A percentile compares a stretch with the other conserved stretches of the same genome.
These are phyloP conservation scores for Penicillium olsonii DNA, from an alignment of 2,329 filamentous ascomycete species.

Conservation along the genomic window DNA sequence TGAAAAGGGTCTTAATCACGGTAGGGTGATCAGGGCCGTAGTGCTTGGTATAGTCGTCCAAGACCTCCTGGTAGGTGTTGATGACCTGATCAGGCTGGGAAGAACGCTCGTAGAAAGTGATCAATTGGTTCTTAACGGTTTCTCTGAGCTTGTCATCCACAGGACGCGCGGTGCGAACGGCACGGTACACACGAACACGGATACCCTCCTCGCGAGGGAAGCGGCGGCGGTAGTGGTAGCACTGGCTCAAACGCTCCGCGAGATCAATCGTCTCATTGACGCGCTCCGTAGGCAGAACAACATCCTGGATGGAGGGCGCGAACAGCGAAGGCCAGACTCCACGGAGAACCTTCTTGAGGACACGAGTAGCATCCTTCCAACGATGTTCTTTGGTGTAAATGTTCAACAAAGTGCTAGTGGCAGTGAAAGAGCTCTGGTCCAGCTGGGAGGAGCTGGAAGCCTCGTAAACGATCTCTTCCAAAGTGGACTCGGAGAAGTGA, in stretches of 20 bases:
- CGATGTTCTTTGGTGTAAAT: conserved; percentile 50
- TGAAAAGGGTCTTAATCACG: conserved; percentile 41
- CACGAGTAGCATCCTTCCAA: conserved; percentile 49
- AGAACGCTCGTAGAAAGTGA: conserved; percentile 32
- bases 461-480: conserved; percentile 49
- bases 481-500: conserved; percentile 43
- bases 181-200: conserved; percentile 38
- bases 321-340: conserved; percentile 52
- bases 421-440: conserved; percentile 43
- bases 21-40: conserved; percentile 36
- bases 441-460: conserved; percentile 43
- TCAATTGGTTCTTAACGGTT: conserved; percentile 29
- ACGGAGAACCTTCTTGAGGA: conserved; percentile 49
- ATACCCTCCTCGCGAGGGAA: conserved; percentile 40
- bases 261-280: conserved; percentile 50
- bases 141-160: conserved; percentile 35
- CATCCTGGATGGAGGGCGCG: conserved; percentile 46
- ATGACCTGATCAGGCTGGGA: conserved; percentile 40
- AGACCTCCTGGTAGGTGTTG: conserved; percentile 39
- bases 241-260: conserved; percentile 49
- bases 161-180: conserved; percentile 29
- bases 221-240: conserved; percentile 45
- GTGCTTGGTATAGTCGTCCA: conserved; percentile 39
- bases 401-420: conserved; percentile 42
- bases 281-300: conserved; percentile 46